Percentiles rank a stretch among this genome's conserved stretches.
These are phyloP conservation scores for Filosporella fistucella DNA, from an alignment of 495 filamentous ascomycete genomes.

Conservation along the genomic window DNA sequence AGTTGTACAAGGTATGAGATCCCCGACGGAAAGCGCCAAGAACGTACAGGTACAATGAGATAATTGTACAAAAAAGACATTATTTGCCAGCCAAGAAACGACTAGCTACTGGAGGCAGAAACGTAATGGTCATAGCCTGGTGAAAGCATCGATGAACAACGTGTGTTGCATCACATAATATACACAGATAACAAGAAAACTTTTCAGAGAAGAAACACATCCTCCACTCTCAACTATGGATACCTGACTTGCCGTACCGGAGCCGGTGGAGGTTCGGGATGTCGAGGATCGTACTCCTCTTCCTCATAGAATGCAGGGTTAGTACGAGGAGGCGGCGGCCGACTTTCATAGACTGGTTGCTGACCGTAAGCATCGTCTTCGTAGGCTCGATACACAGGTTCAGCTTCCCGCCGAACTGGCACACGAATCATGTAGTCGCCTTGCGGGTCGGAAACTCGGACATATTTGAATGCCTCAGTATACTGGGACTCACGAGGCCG, in stretches of 20 bases:
- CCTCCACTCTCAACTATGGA: constrained; percentile 9
- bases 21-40: no score
- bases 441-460: constrained; percentile 37
- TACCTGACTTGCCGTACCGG: constrained; percentile 20
- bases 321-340: constrained; percentile 14
- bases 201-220: no score
- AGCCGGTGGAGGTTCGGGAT: constrained; percentile 17
- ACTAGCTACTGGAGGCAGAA: no score
- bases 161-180: no score
- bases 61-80: no score
- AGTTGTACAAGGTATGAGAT: no score
- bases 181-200: no score
- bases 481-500: constrained; percentile 25
- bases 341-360: constrained; percentile 21
- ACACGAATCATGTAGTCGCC: constrained; percentile 40
- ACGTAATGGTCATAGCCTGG: no score
- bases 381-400: constrained; percentile 23
- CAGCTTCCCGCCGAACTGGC: constrained; percentile 28
- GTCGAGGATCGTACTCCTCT: constrained; percentile 39
- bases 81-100: no score
- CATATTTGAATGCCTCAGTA: constrained; percentile 35
- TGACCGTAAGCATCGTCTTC: constrained; percentile 18
- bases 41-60: no score
- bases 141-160: no score
- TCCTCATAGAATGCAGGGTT: constrained; percentile 22